phyloP scores from a whole-genome alignment of 2,329 filamentous ascomycete genomes.

The Ambrosiella xylebori region DNA sequence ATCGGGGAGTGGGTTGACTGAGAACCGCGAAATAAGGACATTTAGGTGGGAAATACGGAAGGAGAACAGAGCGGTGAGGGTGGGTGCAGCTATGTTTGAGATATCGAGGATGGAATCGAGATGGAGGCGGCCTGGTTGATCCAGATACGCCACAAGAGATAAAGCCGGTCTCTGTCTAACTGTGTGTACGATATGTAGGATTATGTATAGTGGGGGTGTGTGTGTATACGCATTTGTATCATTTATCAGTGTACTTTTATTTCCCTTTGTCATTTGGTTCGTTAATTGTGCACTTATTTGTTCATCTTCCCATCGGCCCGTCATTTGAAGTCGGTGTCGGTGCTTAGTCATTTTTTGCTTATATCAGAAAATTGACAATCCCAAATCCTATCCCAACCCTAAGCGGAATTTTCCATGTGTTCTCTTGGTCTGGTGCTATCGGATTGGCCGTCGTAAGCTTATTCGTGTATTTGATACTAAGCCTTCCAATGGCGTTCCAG shows the following conservation, averaged over 20 bases:
- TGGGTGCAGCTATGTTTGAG: not conserved
- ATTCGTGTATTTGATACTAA: not conserved
- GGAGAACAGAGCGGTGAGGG: not conserved
- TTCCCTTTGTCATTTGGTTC: not conserved
- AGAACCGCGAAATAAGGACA: not conserved
- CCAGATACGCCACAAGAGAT: too few species aligned
- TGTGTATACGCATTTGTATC: not conserved
- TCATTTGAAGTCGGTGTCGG: too few species aligned
- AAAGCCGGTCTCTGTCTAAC: too few species aligned
- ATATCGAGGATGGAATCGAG: not conserved
- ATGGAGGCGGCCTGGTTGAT: too few species aligned
- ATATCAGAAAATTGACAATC: too few species aligned
- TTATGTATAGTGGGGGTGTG: too few species aligned
- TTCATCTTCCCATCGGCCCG: too few species aligned
- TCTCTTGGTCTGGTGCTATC: not conserved
- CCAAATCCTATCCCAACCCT: not conserved
- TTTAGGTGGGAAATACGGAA: not conserved
- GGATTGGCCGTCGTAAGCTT: not conserved
- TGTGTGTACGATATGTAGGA: too few species aligned
- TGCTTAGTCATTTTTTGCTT: too few species aligned
- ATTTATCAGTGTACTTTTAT: not conserved
- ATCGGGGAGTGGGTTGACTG: not conserved
- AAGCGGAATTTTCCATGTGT: not conserved
- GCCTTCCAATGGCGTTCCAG: not conserved
- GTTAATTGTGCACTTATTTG: not conserved